Evolutionary conservation across 805 yeast species (phyloP).

Genomic region (Candida nonsorbophila): DNA sequence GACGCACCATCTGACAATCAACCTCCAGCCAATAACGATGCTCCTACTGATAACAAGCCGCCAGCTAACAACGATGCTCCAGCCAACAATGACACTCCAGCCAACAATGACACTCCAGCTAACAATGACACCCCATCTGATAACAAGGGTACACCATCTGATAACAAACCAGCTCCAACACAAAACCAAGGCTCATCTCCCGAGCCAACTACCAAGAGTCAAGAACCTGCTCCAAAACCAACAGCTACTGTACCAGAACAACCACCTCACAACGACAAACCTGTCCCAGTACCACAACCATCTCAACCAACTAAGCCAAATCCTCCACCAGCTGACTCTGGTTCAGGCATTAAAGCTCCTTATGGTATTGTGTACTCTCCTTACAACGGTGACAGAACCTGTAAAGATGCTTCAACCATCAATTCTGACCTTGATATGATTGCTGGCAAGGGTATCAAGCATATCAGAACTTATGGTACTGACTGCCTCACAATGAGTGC

Average conservation of each 20-base stretch:
- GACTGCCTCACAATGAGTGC: conserved; percentile 72
- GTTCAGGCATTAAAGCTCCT: conserved; percentile 38
- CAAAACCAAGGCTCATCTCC: conserved; percentile 7
- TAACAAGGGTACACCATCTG: not conserved
- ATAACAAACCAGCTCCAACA: conserved; percentile 5
- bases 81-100: conserved; percentile 4
- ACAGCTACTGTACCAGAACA: conserved; percentile 5
- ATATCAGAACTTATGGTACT: conserved; percentile 77
- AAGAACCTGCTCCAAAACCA: conserved; percentile 10
- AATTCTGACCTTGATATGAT: conserved; percentile 55
- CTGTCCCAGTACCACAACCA: conserved; percentile 14
- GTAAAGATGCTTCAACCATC: conserved; percentile 58
- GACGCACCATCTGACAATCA: conserved; percentile 20
- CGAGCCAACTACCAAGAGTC: conserved; percentile 6
- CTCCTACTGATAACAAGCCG: conserved; percentile 11
- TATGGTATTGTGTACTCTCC: conserved; percentile 72
- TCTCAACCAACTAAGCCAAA: conserved; percentile 17
- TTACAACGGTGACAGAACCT: conserved; percentile 59
- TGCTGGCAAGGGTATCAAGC: conserved; percentile 53
- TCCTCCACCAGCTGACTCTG: conserved; percentile 10
- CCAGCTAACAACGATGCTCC: conserved; percentile 10
- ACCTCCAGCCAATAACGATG: conserved; percentile 9
- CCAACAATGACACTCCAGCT: conserved; percentile 8
- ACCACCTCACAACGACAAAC: conserved; percentile 7
- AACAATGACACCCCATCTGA: not conserved